A percentile compares a stretch with the other conserved stretches of the same genome.
Conservation (phyloP, 441 rosid species). For the Biscutella laevigata region DNA sequence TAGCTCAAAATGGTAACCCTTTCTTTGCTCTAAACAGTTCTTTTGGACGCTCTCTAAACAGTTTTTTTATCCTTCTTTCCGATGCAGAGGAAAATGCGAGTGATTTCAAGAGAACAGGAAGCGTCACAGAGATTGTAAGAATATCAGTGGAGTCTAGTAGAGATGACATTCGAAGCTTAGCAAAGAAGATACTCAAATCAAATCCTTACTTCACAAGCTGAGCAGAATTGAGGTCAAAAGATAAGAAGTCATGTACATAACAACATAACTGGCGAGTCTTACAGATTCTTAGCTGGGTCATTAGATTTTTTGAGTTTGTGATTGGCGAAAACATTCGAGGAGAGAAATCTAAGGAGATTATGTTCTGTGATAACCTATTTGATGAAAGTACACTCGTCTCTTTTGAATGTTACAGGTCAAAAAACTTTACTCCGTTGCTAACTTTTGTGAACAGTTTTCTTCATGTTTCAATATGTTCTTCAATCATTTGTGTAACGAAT, state of each 20-base stretch:
- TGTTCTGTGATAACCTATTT: neutral
- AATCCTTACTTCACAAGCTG: conserved; percentile 40
- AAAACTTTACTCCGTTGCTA: conserved; percentile 11
- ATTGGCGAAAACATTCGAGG: too few relatives aligned
- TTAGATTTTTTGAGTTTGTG: conserved; percentile 20
- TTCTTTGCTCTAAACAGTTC: neutral
- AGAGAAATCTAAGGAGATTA: neutral
- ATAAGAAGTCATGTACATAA: conserved; percentile 21
- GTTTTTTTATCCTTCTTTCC: neutral
- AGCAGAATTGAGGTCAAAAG: neutral
- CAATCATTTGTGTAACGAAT: conserved; percentile 10
- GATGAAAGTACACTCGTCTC: neutral
- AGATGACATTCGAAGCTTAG: conserved; percentile 82
- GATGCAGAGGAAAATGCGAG: conserved; percentile 60
- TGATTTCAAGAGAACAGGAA: conserved; percentile 60
- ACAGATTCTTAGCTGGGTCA: conserved; percentile 18
- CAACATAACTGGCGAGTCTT: conserved; percentile 16
- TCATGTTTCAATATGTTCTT: conserved; percentile 7
- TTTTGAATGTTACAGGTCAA: too few relatives aligned
- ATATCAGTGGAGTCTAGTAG: conserved; percentile 72
- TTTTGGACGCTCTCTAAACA: neutral
- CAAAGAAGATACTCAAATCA: conserved; percentile 65
- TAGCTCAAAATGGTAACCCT: conserved; percentile 78
- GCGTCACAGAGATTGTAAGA: conserved; percentile 50
- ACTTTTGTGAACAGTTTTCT: conserved; percentile 8